phyloP scores from a whole-genome alignment of 345 rosid species.

The Gossypium sturtianum region DNA sequence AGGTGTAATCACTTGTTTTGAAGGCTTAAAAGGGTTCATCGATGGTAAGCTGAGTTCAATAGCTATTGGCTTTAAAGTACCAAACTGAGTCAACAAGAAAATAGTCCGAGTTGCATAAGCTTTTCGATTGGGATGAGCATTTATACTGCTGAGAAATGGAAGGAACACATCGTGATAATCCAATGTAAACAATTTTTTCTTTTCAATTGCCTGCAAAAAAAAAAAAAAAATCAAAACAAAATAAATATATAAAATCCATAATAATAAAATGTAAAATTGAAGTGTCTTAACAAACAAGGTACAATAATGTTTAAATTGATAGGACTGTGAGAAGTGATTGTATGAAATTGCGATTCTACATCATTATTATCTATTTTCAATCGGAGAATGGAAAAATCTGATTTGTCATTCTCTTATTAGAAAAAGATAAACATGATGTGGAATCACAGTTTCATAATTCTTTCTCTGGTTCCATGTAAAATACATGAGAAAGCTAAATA shows the following conservation, averaged over 20 bases:
- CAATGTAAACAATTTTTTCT: conserved; percentile 54
- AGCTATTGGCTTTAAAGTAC: conserved; percentile 81
- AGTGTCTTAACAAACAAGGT: too few relatives aligned
- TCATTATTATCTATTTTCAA: too few relatives aligned
- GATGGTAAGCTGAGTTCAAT: conserved; percentile 86
- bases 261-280: too few relatives aligned
- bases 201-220: conserved; percentile 58
- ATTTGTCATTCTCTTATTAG: too few relatives aligned
- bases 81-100: conserved; percentile 54
- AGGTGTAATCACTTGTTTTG: conserved; percentile 75
- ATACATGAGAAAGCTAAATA: too few relatives aligned
- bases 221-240: neutral
- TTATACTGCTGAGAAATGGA: conserved; percentile 73
- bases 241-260: too few relatives aligned
- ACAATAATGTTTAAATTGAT: too few relatives aligned
- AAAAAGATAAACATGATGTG: too few relatives aligned
- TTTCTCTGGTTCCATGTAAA: too few relatives aligned
- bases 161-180: conserved; percentile 75
- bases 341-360: too few relatives aligned
- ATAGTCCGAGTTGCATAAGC: conserved; percentile 84
- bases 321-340: too few relatives aligned
- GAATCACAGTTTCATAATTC: rapidly evolving
- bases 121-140: conserved; percentile 79
- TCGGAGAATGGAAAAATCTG: too few relatives aligned
- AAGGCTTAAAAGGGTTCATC: conserved; percentile 25